Evolutionary conservation across 441 rosid species (phyloP), one percentile per base, ranked within the genome.

Genomic region (Gossypium davidsonii): DNA sequence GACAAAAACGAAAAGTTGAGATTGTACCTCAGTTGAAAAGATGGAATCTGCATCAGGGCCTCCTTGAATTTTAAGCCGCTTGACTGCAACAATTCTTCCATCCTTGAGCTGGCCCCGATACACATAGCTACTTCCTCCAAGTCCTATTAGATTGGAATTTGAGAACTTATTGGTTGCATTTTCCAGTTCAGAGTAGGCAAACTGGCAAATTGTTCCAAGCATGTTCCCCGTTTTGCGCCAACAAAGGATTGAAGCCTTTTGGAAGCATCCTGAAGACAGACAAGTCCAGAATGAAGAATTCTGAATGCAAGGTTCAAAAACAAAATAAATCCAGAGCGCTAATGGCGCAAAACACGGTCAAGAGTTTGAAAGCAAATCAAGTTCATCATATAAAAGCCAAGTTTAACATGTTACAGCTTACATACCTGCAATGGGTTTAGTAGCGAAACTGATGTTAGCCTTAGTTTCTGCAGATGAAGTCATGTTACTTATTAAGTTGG

Each of bases 41-140:
- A 83, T 69, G 57, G 78, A 83, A 74, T 89, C 91, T 0, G 79
- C 85, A 42, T 92, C 94, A 17, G 84, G 85, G 77, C 93, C 89
- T 72, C 83, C 84, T 68, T 85, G 94, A 44, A 82, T 52, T 57
- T 79, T 91, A 4, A 94, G 80, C 71, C 92, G 87, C 83, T 94
- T 94, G 74, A 94, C 83, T 23, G 99, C 99, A 64, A 94, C 93
- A 49, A 79, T 84, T 82, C 82, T 88, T 61, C 94, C 96, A 58
- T 88, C 94, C 80, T 74, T 88, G 46, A 94, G 96, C 85, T 87
- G 91, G 20, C 98, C 99, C 42, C 83, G 87, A 71, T 91, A 94
- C 3, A 92, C 99, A 21, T 81, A 85, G 74, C 99, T 92, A 80
- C 97, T 89, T 80, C 96, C 98, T 20, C 99, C 98, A 34, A 85